Conservation (phyloP, 345 rosid species). For the Durio zibethinus region DNA sequence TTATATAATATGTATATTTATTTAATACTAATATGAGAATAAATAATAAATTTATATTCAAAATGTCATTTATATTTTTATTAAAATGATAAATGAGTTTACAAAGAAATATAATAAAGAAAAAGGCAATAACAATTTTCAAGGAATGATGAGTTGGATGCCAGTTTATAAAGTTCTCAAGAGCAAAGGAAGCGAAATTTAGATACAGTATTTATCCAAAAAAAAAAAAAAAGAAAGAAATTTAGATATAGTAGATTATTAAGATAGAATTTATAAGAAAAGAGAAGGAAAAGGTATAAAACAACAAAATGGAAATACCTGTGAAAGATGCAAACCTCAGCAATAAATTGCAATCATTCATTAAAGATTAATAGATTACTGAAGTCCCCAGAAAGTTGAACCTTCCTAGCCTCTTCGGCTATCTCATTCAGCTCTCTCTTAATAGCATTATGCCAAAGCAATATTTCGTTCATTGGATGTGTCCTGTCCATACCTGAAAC, state of each 20-base stretch:
- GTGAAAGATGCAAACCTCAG: constrained; percentile 90
- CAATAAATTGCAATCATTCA: constrained; percentile 78
- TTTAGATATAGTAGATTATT: no score
- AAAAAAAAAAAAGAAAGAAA: no score
- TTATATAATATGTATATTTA: not conserved
- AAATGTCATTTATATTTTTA: not conserved
- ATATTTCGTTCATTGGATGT: constrained; percentile 77
- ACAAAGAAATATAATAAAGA: not conserved
- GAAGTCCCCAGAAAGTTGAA: constrained; percentile 74
- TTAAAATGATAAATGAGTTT: not conserved
- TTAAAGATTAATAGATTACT: constrained; percentile 66
- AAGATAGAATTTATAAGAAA: not conserved
- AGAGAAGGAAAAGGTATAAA: not conserved
- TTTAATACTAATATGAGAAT: not conserved
- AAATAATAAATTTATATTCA: not conserved
- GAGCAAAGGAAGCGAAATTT: not conserved
- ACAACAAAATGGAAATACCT: constrained; percentile 43
- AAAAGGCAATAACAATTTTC: not conserved
- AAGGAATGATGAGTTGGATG: not conserved
- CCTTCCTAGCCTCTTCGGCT: constrained; percentile 77
- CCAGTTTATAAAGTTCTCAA: not conserved
- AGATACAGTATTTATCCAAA: no score
- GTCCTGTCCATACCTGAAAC: constrained; percentile 27
- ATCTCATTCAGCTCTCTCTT: constrained; percentile 73
- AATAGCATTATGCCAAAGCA: constrained; percentile 89